These are phyloP conservation scores for Melaleuca quinquenervia DNA, from an alignment of 345 rosid species.

Conservation along the genomic window DNA sequence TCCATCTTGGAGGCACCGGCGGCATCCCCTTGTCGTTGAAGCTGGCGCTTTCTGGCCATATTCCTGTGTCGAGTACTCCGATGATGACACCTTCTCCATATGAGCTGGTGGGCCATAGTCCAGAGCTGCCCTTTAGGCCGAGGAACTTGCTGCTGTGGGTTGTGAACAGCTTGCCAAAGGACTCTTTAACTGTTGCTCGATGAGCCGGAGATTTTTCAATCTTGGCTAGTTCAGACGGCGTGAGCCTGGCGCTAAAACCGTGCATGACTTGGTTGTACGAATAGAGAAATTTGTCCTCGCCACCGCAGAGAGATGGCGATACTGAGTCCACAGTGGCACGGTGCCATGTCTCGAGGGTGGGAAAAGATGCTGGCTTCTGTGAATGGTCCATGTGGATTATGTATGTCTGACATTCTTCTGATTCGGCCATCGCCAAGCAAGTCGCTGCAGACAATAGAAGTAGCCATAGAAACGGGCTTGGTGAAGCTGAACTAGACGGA, in stretches of 20 bases:
- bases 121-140: conserved; percentile 13
- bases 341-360: conserved; percentile 20
- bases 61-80: conserved; percentile 23
- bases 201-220: conserved; percentile 32
- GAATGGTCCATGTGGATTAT: conserved; percentile 25
- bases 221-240: conserved; percentile 18
- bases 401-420: conserved; percentile 10
- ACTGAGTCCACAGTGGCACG: conserved; percentile 3
- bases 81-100: conserved; percentile 18
- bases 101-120: conserved; percentile 17
- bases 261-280: conserved; percentile 28
- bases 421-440: neutral
- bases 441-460: neutral
- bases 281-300: conserved; percentile 8
- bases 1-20: conserved; percentile 18
- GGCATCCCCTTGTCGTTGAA: conserved; percentile 17
- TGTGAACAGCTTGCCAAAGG: conserved; percentile 22
- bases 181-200: conserved; percentile 15
- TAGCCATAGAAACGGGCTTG: neutral
- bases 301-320: neutral
- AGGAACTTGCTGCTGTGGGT: conserved; percentile 28
- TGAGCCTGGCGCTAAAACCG: conserved; percentile 40
- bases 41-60: conserved; percentile 25
- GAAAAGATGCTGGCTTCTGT: conserved; percentile 18
- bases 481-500: neutral